Conservation (phyloP, 148 eudicot genomes). For the Pharnaceum exiguum region DNA sequence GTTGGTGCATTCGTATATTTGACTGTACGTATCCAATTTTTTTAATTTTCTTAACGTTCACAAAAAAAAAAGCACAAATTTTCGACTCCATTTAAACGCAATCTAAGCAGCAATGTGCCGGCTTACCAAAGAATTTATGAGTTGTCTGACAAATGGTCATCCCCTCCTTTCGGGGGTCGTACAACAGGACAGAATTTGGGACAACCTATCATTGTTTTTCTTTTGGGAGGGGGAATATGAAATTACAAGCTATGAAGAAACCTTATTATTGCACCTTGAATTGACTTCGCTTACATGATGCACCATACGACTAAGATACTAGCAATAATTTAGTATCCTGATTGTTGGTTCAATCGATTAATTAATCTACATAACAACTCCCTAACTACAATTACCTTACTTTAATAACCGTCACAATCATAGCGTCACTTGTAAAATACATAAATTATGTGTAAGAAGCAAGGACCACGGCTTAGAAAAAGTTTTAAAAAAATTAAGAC, state of each 20-base stretch:
- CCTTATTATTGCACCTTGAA: no score
- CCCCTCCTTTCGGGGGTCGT: conserved; percentile 23
- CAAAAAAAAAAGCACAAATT: no score
- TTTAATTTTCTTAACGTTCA: no score
- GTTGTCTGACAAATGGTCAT: conserved; percentile 15
- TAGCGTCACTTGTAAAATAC: conserved; percentile 8
- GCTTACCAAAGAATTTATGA: conserved; percentile 13
- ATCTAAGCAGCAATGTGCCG: conserved; percentile 16
- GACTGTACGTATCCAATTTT: no score
- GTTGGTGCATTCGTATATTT: no score
- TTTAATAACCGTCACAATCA: conserved; percentile 23
- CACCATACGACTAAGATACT: conserved; percentile 9
- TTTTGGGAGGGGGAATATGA: no score
- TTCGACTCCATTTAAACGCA: background rate
- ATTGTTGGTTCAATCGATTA: background rate
- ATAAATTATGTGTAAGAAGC: background rate
- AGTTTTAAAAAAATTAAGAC: background rate
- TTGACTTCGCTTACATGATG: no score
- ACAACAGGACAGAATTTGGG: conserved; percentile 20
- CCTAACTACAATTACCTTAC: background rate
- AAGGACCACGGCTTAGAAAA: conserved; percentile 13
- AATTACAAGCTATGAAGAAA: no score
- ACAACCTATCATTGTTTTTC: no score
- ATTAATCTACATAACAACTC: background rate
- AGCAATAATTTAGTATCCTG: background rate